phyloP scores from a whole-genome alignment of 2,329 filamentous ascomycete genomes.

The Apiospora saccharicola region DNA sequence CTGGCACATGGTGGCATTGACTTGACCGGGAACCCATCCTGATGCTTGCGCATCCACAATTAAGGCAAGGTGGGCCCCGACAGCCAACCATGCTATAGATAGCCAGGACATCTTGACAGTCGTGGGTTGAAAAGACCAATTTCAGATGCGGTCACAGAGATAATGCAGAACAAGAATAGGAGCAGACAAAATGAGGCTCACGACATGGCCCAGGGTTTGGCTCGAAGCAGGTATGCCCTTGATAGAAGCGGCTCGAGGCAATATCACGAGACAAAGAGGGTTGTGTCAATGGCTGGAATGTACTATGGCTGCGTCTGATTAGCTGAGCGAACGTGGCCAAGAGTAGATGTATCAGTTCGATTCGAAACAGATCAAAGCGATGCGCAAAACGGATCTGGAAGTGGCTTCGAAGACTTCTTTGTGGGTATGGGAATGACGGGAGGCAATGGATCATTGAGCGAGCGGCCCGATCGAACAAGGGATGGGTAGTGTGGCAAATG shows the following conservation, averaged over 20 bases:
- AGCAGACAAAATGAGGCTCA: slow-evolving; percentile 32
- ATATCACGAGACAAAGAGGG: slow-evolving; percentile 33
- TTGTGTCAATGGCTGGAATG: slow-evolving; percentile 31
- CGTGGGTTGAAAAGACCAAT: slow-evolving; percentile 25
- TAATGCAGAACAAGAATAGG: slow-evolving; percentile 11
- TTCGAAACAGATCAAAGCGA: slow-evolving; percentile 32
- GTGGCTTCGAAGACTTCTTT: slow-evolving; percentile 31
- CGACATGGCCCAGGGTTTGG: slow-evolving; percentile 32
- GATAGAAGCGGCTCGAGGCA: slow-evolving; percentile 16
- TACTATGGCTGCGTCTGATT: slow-evolving; percentile 30
- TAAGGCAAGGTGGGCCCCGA: slow-evolving; percentile 40
- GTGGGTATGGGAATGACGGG: slow-evolving; percentile 27
- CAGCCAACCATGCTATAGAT: slow-evolving; percentile 38
- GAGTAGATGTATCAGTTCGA: slow-evolving; percentile 25
- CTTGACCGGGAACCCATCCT: slow-evolving; percentile 58
- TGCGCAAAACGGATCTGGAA: slow-evolving; percentile 33
- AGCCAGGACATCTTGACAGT: slow-evolving; percentile 40
- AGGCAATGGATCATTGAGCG: slow-evolving; percentile 12
- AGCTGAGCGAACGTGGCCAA: slow-evolving; percentile 28
- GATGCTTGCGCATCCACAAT: slow-evolving; percentile 47
- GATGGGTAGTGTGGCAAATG: slow-evolving; percentile 23
- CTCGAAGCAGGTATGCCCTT: slow-evolving; percentile 27
- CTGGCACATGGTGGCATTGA: slow-evolving; percentile 65
- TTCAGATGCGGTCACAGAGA: slow-evolving; percentile 9
- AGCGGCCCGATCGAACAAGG: slow-evolving; percentile 18